Conservation (phyloP, 139 green algal species). For the Tetraselmis chui region DNA sequence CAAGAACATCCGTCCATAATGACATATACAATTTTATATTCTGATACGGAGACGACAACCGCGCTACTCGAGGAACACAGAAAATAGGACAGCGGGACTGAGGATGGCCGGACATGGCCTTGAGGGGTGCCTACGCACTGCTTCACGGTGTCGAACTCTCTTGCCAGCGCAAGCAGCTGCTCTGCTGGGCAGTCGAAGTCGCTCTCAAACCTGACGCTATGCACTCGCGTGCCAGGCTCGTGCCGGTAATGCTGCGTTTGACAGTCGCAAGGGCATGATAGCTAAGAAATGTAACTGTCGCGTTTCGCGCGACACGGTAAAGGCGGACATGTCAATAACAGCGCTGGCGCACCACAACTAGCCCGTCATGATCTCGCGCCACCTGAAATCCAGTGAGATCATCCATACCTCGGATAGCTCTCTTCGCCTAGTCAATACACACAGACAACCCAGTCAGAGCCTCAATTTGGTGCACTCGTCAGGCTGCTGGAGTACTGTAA, state of each 20-base stretch:
- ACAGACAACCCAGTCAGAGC: not conserved
- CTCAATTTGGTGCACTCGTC: too few species aligned
- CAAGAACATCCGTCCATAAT: too few species aligned
- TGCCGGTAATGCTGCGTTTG: not conserved
- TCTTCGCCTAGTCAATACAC: not conserved
- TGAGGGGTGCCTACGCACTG: too few species aligned
- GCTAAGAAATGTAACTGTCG: too few species aligned
- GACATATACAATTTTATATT: too few species aligned
- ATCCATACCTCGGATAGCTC: not conserved
- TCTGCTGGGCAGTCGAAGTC: not conserved
- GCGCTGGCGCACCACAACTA: not conserved
- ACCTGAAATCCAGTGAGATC: not conserved
- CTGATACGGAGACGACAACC: too few species aligned
- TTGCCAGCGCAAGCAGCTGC: not conserved
- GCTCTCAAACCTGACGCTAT: not conserved
- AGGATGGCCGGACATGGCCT: too few species aligned
- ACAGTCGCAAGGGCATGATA: too few species aligned
- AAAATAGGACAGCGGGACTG: too few species aligned
- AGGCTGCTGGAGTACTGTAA: too few species aligned
- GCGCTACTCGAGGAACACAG: too few species aligned
- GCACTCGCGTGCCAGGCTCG: not conserved
- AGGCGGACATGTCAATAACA: not conserved
- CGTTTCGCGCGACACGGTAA: not conserved
- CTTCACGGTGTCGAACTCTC: not conserved
- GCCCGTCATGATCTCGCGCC: not conserved